Base-by-base conservation (phyloP, 495 filamentous ascomycete genomes). In the Bryoglossum gracile region DNA sequence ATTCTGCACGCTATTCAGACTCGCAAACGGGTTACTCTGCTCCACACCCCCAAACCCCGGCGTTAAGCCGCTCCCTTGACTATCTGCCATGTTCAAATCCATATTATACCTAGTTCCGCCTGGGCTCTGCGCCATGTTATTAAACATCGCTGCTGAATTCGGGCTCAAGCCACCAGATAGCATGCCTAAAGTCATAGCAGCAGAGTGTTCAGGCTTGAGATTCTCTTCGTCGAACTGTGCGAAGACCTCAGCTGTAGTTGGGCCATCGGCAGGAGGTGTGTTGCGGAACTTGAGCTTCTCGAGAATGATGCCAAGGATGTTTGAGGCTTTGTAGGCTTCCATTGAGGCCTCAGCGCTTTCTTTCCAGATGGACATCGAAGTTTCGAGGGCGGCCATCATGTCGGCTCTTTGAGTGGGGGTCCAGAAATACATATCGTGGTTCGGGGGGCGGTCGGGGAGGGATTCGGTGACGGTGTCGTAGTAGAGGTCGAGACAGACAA, bases 241-340 rank as follows among this genome's bases (percentile, higher is more conserved):
- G 35, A 59, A 59, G 9, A 37, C 53, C 32, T 61, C 50, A 19
- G 44, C 35, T 9, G 57, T 56, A 5, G 57, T 56, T 1, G 53
- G 46, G 0, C 22, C 40, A 30, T 61, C 63, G 8, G 41, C 11
- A 1, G 46, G 66, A 8, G 16, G 18, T 10, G 11, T 28, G 3
- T 45, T 50, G 0, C 42, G 26, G 22, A 28, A 23, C 42, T 79
- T 82, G 46, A 95, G 64, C 61, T 89, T 89, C 22, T 72, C 70
- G 30, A 95, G 66, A 81, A 94, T 92, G 34, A 92, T 80, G 8
- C 76, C 76, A 5, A 96, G 71, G 11, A 86, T 74, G n/a, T 72
- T 76, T 16, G 77, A 77, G 13, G 87, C 89, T 65, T 95, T 96
- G 65, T 80, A 88, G 0, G 90, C 87, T 51, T 95, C 89, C 64